Base-by-base conservation (phyloP, 768 basidiomycete genomes). In the Podaxis sp. region DNA sequence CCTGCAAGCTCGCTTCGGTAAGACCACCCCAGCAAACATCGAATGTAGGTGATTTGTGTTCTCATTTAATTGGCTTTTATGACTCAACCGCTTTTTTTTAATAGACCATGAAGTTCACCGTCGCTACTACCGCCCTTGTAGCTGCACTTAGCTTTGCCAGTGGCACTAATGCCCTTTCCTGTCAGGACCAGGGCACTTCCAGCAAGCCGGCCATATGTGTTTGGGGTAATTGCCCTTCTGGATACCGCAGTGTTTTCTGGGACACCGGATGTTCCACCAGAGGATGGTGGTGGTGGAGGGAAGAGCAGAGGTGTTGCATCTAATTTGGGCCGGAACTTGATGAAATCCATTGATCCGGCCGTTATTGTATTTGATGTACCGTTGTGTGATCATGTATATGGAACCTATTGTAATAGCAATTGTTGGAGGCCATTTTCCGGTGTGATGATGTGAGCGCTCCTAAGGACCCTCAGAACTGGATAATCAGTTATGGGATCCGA, bases 211-310 rank as follows among this genome's bases (percentile, higher is more conserved):
- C 61, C 41, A 6, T 3, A 15, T 62, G 61, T 36, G 54, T 44
- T 8, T 62, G 22, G 11, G 61, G 53, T 12, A 5, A 56, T n/a
- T 62, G 61, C 54, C 61, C 61, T 41, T 13, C 13, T 49, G 61
- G 61, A 2, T 62, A 56, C n/a, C 61, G 61, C 30, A 44, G 40
- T 17, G 61, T 62, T 4, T 62, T 62, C 54, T 62, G 54, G 52
- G 61, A 62, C 26, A 24, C 22, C 30, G 61, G 61, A 24, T 62
- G 61, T 26, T 33, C 44, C 26, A 20, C 56, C 11, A 40, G 37
- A 15, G 56, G 56, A n/a, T 17, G 15, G 8, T 26, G n/a, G 37
- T 44, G 37, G 38, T 56, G 56, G 56, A 53, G 55, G 17, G 54
- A 62, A 12, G 28, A 11, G 1, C 54, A 62, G 46, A 54, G 22